phyloP scores from a whole-genome alignment of 345 rosid species.

The Hevea brasiliensis region DNA sequence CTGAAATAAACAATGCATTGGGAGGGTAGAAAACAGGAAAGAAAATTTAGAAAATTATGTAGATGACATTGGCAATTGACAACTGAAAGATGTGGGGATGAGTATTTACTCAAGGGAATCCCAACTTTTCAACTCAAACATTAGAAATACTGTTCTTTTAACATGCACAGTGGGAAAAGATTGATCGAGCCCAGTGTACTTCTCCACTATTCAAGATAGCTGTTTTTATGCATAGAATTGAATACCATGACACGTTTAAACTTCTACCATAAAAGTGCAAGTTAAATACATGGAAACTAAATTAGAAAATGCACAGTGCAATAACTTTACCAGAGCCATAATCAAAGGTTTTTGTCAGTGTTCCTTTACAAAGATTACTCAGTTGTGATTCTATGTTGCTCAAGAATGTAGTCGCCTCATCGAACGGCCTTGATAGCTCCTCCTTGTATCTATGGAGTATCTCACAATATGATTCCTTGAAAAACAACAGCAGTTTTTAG shows the following conservation, averaged over 20 bases:
- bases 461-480: constrained; percentile 62
- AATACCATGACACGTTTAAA: not conserved
- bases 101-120: not conserved
- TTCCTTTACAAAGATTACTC: constrained; percentile 49
- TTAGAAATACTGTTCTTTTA: constrained; percentile 23
- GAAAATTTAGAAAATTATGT: not conserved
- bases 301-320: constrained; percentile 8
- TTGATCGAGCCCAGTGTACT: not conserved
- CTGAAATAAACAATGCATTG: not conserved
- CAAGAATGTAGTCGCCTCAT: constrained; percentile 59
- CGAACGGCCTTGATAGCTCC: constrained; percentile 59
- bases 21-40: not conserved
- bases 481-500: not conserved
- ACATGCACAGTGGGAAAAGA: constrained; percentile 19
- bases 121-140: constrained; percentile 9
- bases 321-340: constrained; percentile 38
- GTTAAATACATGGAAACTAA: not conserved
- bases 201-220: not conserved
- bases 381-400: constrained; percentile 62
- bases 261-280: not conserved
- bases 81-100: not conserved
- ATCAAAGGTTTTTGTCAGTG: constrained; percentile 31
- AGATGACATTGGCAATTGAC: not conserved
- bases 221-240: constrained; percentile 5
- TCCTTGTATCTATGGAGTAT: constrained; percentile 55